Percentiles rank a stretch among this genome's conserved stretches.
phyloP scores from a whole-genome alignment of 805 yeast genomes.

The Kuraishia ogatae region DNA sequence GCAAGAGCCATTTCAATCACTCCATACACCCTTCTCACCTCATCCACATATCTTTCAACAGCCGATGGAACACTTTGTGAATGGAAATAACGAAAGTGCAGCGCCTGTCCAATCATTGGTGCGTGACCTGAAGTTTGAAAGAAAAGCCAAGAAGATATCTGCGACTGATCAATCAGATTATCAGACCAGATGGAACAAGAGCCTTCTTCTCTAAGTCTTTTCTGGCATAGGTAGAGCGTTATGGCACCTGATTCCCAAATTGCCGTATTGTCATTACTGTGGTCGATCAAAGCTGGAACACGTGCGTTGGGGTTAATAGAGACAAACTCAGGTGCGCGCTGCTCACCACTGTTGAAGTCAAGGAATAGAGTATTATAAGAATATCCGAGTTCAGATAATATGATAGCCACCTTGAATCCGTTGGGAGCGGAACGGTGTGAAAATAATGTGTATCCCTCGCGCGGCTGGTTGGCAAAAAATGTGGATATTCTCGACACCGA shows the following conservation, averaged over 20 bases:
- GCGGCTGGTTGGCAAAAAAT: conserved; percentile 72
- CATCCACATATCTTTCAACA: conserved; percentile 84
- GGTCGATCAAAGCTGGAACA: conserved; percentile 91
- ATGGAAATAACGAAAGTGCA: conserved; percentile 89
- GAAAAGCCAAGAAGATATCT: conserved; percentile 81
- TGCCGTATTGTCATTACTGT: conserved; percentile 66
- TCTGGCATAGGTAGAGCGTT: conserved; percentile 70
- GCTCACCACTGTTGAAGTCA: conserved; percentile 85
- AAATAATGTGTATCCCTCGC: conserved; percentile 78
- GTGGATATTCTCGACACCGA: conserved; percentile 20
- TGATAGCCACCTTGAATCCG: conserved; percentile 92
- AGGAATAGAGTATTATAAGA: conserved; percentile 74
- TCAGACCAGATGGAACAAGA: conserved; percentile 74
- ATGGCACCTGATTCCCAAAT: conserved; percentile 97
- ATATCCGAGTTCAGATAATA: conserved; percentile 73
- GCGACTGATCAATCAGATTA: conserved; percentile 70
- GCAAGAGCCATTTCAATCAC: conserved; percentile 94
- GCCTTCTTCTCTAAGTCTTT: conserved; percentile 52
- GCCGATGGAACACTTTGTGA: conserved; percentile 81
- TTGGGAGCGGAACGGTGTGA: conserved; percentile 85
- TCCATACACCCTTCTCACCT: conserved; percentile 87
- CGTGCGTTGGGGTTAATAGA: conserved; percentile 94
- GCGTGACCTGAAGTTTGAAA: conserved; percentile 97
- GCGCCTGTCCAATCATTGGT: conserved; percentile 97
- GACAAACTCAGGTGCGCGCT: conserved; percentile 87